phyloP scores from a whole-genome alignment of 495 filamentous ascomycete genomes.

The Cercophora newfieldiana region DNA sequence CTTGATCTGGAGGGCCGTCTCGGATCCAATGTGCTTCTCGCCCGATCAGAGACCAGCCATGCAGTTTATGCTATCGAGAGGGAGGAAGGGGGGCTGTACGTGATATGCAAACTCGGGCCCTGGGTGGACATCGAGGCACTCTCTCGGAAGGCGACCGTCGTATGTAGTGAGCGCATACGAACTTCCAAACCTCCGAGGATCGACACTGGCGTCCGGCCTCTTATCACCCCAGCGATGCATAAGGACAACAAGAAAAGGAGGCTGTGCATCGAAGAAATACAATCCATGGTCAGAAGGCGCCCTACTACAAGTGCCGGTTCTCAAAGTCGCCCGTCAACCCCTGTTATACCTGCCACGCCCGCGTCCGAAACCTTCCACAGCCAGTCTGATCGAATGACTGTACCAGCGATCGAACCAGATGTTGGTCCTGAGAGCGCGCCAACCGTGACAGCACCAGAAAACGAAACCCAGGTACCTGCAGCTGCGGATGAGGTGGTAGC shows the following conservation, averaged over 20 bases:
- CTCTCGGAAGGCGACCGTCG: constrained; percentile 41
- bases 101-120: constrained; percentile 65
- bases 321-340: constrained; percentile 17
- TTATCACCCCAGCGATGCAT: constrained; percentile 42
- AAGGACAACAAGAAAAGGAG: constrained; percentile 48
- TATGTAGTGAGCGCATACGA: constrained; percentile 32
- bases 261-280: constrained; percentile 55
- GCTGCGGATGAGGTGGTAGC: constrained; percentile 21
- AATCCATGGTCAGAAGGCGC: constrained; percentile 34
- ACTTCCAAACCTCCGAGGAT: constrained; percentile 14
- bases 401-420: background rate
- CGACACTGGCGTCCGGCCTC: constrained; percentile 16
- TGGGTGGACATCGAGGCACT: constrained; percentile 61
- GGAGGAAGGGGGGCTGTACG: constrained; percentile 66
- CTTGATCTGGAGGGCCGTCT: constrained; percentile 59
- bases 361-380: background rate
- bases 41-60: constrained; percentile 58
- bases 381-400: background rate
- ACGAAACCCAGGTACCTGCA: background rate
- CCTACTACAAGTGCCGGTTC: constrained; percentile 33
- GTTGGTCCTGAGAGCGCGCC: background rate
- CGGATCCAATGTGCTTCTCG: constrained; percentile 63
- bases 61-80: constrained; percentile 71
- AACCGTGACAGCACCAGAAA: background rate
- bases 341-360: background rate